Percentiles rank a stretch among this genome's conserved stretches.
Evolutionary conservation across 2,329 filamentous ascomycete species (phyloP).

Genomic region (Apiospora sp.): DNA sequence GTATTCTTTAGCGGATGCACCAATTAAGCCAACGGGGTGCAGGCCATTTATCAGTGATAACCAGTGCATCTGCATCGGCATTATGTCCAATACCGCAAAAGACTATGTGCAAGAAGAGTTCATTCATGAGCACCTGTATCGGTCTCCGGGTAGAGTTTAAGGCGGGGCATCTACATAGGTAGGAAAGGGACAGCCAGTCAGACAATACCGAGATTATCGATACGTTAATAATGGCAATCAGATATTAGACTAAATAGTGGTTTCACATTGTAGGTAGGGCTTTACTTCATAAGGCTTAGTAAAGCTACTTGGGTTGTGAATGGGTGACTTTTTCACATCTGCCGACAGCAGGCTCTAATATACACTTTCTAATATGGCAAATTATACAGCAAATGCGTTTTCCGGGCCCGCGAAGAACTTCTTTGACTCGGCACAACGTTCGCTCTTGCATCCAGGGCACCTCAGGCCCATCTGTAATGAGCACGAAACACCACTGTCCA

Average conservation of each 20-base stretch:
- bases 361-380: background rate
- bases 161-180: too few relatives aligned
- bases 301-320: background rate
- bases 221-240: background rate
- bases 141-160: too few relatives aligned
- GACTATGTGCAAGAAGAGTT: too few relatives aligned
- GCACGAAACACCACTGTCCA: conserved; percentile 72
- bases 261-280: too few relatives aligned
- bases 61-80: background rate
- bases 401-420: conserved; percentile 63
- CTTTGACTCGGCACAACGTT: conserved; percentile 82
- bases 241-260: too few relatives aligned
- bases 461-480: conserved; percentile 88
- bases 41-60: background rate
- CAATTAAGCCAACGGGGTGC: background rate
- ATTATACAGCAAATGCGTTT: conserved; percentile 37
- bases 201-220: background rate
- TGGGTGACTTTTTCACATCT: background rate
- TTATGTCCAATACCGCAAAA: too few relatives aligned
- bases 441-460: conserved; percentile 92
- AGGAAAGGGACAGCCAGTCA: too few relatives aligned
- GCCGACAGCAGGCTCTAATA: background rate
- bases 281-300: too few relatives aligned
- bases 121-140: too few relatives aligned
- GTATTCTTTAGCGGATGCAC: background rate